phyloP scores from a whole-genome alignment of 192 early-diverging fungal genomes.

The Jimgerdemannia lactiflua region DNA sequence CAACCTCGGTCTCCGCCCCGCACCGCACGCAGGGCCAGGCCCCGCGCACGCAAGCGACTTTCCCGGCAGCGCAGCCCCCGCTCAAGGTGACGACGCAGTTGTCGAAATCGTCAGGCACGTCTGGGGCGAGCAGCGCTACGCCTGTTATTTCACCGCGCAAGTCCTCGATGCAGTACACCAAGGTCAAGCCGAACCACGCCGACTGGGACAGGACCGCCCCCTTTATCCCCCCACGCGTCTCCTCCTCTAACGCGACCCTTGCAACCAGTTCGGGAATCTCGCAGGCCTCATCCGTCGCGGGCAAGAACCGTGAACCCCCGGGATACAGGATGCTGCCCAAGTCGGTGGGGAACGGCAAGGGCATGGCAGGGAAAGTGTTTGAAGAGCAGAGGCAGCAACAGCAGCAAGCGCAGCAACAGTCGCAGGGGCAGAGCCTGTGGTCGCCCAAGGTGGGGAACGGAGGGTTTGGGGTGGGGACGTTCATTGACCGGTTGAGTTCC shows the following conservation, averaged over 20 bases:
- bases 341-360: too few species aligned
- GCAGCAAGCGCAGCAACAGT: too few species aligned
- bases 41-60: neutral
- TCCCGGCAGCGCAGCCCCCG: neutral
- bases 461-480: too few species aligned
- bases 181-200: neutral
- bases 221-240: conserved; percentile 23
- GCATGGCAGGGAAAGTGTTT: too few species aligned
- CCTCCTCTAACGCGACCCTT: conserved; percentile 13
- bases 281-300: too few species aligned
- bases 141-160: neutral
- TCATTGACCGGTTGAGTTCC: too few species aligned
- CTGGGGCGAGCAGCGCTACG: neutral
- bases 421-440: too few species aligned
- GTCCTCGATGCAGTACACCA: neutral
- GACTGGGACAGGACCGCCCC: neutral
- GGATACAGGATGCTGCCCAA: too few species aligned
- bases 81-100: conserved; percentile 9
- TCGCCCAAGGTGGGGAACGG: too few species aligned
- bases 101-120: neutral
- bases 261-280: too few species aligned
- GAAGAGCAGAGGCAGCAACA: too few species aligned
- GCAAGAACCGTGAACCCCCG: too few species aligned
- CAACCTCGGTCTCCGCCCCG: conserved; percentile 11
- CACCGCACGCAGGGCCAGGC: neutral